A percentile compares a stretch with the other conserved stretches of the same genome.
These are phyloP conservation scores for Rhizopogon rudus DNA, from an alignment of 768 basidiomycete species.

Conservation along the genomic window DNA sequence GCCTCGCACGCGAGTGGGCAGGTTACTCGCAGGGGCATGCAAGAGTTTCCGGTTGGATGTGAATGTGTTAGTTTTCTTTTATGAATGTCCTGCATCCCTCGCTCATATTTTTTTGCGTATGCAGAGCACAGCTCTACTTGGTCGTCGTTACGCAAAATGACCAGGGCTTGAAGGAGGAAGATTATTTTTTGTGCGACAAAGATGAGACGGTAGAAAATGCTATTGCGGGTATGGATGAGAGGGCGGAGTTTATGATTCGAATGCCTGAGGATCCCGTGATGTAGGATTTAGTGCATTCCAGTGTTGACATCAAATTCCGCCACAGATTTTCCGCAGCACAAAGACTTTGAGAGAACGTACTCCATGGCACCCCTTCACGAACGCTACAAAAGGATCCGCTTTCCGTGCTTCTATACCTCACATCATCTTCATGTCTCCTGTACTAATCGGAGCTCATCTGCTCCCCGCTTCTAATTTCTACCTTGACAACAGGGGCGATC, in stretches of 20 bases:
- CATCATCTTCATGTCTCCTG: too few species aligned
- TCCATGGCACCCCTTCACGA: too few species aligned
- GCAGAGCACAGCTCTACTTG: slow-evolving; percentile 20
- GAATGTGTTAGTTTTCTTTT: slow-evolving; percentile 11
- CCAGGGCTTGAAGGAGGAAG: slow-evolving; percentile 17
- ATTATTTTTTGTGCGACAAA: slow-evolving; percentile 24
- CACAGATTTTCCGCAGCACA: too few species aligned
- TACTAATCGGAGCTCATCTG: too few species aligned
- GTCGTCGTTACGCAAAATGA: slow-evolving; percentile 21
- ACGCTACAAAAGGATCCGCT: too few species aligned
- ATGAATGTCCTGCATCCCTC: not conserved
- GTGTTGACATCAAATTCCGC: too few species aligned
- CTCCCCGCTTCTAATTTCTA: too few species aligned
- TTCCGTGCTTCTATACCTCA: too few species aligned
- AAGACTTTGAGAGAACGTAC: too few species aligned
- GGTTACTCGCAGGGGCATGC: slow-evolving; percentile 22
- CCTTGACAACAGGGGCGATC: too few species aligned
- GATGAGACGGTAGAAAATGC: slow-evolving; percentile 21
- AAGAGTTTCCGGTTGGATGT: slow-evolving; percentile 23
- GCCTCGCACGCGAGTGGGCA: slow-evolving; percentile 24
- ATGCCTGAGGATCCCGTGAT: not conserved
- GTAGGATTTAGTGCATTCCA: not conserved
- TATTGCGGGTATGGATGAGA: slow-evolving; percentile 12
- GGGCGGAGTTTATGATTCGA: not conserved
- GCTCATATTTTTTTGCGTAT: not conserved